These are phyloP conservation scores for Heliocybe sulcata DNA, from an alignment of 1,284 basidiomycete species.

Conservation along the genomic window DNA sequence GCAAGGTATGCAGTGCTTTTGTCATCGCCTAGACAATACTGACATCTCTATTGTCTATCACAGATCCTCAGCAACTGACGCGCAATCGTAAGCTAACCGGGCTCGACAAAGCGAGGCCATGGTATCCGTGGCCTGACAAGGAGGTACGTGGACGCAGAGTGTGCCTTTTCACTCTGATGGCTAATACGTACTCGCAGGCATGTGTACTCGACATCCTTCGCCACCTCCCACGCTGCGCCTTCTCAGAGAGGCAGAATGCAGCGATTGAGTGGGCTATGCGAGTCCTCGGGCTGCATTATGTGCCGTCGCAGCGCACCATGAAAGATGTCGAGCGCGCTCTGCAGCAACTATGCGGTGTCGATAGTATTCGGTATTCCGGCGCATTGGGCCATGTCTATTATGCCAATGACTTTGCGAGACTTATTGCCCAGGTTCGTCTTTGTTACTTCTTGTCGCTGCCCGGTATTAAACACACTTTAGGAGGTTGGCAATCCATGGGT, in stretches of 20 bases:
- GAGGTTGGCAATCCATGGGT: conserved; percentile 23
- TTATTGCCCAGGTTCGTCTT: conserved; percentile 23
- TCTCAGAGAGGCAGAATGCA: conserved; percentile 7
- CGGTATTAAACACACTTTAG: conserved; percentile 10
- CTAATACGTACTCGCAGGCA: background rate
- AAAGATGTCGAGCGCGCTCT: conserved; percentile 17
- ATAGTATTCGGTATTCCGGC: conserved; percentile 22
- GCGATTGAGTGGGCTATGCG: conserved; percentile 6
- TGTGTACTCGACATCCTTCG: conserved; percentile 7
- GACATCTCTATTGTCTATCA: too few species aligned
- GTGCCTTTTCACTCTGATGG: background rate
- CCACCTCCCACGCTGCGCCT: conserved; percentile 7
- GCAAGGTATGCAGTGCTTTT: too few species aligned
- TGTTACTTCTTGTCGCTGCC: too few species aligned
- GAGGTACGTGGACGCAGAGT: background rate
- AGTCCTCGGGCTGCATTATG: conserved; percentile 16
- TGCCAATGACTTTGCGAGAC: conserved; percentile 21
- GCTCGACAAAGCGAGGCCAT: background rate
- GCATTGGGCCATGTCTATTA: conserved; percentile 26
- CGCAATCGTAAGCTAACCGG: too few species aligned
- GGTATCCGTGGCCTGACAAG: conserved; percentile 8
- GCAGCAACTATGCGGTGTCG: conserved; percentile 23
- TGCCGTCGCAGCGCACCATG: conserved; percentile 16
- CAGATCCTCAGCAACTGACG: too few species aligned
- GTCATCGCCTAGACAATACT: too few species aligned